Base-by-base conservation (phyloP, 2,329 filamentous ascomycete species). In the Capronia americana region DNA sequence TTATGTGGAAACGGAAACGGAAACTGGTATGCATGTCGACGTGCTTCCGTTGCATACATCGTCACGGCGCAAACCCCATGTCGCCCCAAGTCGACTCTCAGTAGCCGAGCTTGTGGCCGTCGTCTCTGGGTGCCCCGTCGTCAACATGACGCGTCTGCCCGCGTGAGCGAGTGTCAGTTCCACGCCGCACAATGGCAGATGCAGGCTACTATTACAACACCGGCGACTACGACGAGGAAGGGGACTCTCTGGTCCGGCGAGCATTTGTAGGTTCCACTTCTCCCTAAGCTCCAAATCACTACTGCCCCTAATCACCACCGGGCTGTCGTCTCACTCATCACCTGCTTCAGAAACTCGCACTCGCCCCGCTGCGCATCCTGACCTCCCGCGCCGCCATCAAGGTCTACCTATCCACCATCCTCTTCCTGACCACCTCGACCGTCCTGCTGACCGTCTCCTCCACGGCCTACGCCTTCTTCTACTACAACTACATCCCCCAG, bases 401-500 rank as follows among this genome's bases (percentile, higher is more conserved):
- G 72, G 85, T 87, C 32, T 92, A 91, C 75, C 76, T 92, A 56
- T 86, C 86, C 65, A 86, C 83, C 14, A 69, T 84, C 14, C 81
- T 90, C 26, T 79, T 88, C 69, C 74, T 85, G 54, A 70, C 79
- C 58, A 82, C 87, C 24, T 84, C 85, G 2, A 70, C 84, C 17
- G 70, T 85, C 48, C 83, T 92, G 58, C 78, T 90, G 51, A 82
- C 80, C 44, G 76, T 87, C 23, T 88, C 89, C 5, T 78, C 84
- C 6, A 74, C 86, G 46, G 87, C 88, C 38, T 92, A 91, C 75
- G 80, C 82, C 41, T 78, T 88, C 20, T 91, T 92, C 79, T 92
- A 92, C 80, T 83, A 85, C 77, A 84, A 83, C 68, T 91, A 88
- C 78, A 86, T 92, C 24, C 90, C 90, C 0, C 84, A 86, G 60